Conservation (phyloP, 202 grass and related monocot species). For the Zoysia matrella region DNA sequence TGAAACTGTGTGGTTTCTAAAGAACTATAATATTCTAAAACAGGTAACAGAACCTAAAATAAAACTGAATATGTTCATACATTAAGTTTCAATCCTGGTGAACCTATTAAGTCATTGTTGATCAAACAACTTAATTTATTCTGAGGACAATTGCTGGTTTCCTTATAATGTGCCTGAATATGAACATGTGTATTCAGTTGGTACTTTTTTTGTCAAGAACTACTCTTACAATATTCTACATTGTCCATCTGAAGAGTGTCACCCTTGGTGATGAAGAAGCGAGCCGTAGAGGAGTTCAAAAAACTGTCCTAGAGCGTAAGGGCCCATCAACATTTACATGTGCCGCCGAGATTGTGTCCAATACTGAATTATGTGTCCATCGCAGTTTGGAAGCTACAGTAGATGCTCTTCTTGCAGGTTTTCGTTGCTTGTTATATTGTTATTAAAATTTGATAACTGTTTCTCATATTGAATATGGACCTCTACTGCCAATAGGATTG, state of each 20-base stretch:
- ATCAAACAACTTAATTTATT: background rate
- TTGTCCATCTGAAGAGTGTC: constrained; percentile 62
- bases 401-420: constrained; percentile 89
- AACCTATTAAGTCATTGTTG: no score
- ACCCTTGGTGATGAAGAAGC: constrained; percentile 95
- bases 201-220: background rate
- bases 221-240: constrained; percentile 23
- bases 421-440: constrained; percentile 23
- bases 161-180: background rate
- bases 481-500: background rate
- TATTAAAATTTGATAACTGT: background rate
- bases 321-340: constrained; percentile 88
- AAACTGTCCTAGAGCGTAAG: constrained; percentile 82
- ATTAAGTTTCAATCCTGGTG: background rate
- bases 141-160: background rate
- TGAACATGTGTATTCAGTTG: background rate
- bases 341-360: constrained; percentile 91
- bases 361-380: constrained; percentile 81
- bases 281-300: constrained; percentile 80
- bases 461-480: constrained; percentile 15
- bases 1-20: no score
- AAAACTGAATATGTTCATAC: background rate
- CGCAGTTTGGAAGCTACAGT: constrained; percentile 78
- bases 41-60: background rate
- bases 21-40: background rate